A percentile compares a stretch with the other conserved stretches of the same genome.
phyloP scores from a whole-genome alignment of 345 rosid species.

The Litchi chinensis region DNA sequence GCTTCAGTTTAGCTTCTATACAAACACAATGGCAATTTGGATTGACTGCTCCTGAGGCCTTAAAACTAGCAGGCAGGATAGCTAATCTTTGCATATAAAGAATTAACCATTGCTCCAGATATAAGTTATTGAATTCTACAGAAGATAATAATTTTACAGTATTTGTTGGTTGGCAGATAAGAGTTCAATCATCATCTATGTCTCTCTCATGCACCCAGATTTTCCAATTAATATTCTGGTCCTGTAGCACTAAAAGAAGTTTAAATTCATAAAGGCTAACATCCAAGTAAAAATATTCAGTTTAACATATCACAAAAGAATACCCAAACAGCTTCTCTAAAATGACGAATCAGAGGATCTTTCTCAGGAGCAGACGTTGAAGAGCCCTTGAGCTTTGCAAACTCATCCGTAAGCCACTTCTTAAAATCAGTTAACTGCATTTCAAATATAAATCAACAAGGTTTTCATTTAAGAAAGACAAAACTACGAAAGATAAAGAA shows the following conservation, averaged over 20 bases:
- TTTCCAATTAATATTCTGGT: not conserved
- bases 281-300: not conserved
- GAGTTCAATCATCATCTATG: not conserved
- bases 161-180: slow-evolving; percentile 2
- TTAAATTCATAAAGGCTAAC: not conserved
- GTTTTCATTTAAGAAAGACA: not conserved
- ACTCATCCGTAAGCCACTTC: slow-evolving; percentile 64
- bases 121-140: not conserved
- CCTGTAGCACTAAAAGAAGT: not conserved
- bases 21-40: not conserved
- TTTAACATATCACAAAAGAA: slow-evolving; percentile 19
- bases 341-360: slow-evolving; percentile 63
- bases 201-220: not conserved
- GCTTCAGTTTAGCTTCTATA: not conserved
- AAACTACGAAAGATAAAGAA: slow-evolving; percentile 5
- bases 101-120: not conserved
- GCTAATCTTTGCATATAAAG: not conserved
- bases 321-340: slow-evolving; percentile 88
- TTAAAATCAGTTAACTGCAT: slow-evolving; percentile 76
- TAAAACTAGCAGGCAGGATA: slow-evolving; percentile 4
- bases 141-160: not conserved
- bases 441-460: slow-evolving; percentile 22
- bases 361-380: slow-evolving; percentile 47
- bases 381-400: slow-evolving; percentile 48
- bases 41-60: not conserved